Percentiles rank a stretch among this genome's conserved stretches.
phyloP scores from a whole-genome alignment of 1,284 basidiomycete genomes.

The Tranzscheliella williamsii region DNA sequence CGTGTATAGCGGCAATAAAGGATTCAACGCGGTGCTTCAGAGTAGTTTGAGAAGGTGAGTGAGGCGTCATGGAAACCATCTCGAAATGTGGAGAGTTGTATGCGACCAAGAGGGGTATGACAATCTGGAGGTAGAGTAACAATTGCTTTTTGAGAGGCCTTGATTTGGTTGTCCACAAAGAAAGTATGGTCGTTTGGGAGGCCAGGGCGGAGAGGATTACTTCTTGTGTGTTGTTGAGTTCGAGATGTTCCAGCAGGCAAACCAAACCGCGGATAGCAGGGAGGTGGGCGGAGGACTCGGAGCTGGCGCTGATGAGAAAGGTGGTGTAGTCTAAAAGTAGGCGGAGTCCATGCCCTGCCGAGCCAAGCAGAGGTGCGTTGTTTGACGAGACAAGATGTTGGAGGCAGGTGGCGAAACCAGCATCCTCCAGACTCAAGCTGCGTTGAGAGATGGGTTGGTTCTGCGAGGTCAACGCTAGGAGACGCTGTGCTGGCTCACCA shows the following conservation, averaged over 20 bases:
- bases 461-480: neutral
- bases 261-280: constrained; percentile 39
- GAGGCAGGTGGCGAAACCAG: constrained; percentile 35
- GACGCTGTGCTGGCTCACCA: neutral
- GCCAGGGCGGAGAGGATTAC: constrained; percentile 15
- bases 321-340: constrained; percentile 36
- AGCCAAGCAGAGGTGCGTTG: constrained; percentile 30
- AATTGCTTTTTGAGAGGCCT: constrained; percentile 44
- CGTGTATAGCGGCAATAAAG: neutral
- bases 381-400: constrained; percentile 23
- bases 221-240: constrained; percentile 35
- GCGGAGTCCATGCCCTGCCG: constrained; percentile 10
- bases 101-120: constrained; percentile 14
- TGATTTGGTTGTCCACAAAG: constrained; percentile 37
- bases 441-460: neutral
- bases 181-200: constrained; percentile 6
- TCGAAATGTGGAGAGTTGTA: constrained; percentile 9
- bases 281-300: constrained; percentile 43
- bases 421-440: constrained; percentile 38
- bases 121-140: constrained; percentile 31
- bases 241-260: constrained; percentile 26
- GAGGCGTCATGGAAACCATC: neutral
- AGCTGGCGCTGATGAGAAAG: constrained; percentile 25
- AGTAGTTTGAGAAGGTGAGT: neutral
- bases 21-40: neutral